A percentile compares a stretch with the other conserved stretches of the same genome.
Evolutionary conservation across 2,329 filamentous ascomycete genomes (phyloP).

Genomic region (Penicillium polonicum): DNA sequence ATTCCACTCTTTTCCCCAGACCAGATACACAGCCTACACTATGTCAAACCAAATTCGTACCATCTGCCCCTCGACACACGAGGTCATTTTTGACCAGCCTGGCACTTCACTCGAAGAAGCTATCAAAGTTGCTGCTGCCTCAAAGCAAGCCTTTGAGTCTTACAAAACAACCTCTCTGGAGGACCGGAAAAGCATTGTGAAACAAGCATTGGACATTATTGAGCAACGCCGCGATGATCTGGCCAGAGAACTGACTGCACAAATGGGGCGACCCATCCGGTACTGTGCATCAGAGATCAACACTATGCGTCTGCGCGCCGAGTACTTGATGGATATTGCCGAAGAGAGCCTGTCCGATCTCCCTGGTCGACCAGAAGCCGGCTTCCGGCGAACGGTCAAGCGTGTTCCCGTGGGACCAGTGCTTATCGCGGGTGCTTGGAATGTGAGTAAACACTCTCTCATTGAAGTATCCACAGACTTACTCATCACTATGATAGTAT

Average conservation of each 20-base stretch:
- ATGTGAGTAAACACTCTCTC: conserved; percentile 59
- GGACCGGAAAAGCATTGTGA: conserved; percentile 75
- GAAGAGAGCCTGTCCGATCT: conserved; percentile 75
- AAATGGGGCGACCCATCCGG: conserved; percentile 88
- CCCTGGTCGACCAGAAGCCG: conserved; percentile 75
- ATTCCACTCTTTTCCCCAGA: neutral
- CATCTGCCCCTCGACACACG: conserved; percentile 84
- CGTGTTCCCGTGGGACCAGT: conserved; percentile 84
- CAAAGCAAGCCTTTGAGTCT: conserved; percentile 35
- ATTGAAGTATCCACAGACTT: neutral
- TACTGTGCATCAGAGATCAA: conserved; percentile 78
- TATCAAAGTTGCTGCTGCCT: conserved; percentile 23
- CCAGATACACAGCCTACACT: neutral
- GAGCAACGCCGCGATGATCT: conserved; percentile 70
- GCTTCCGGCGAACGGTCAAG: conserved; percentile 82
- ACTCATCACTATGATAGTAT: conserved; percentile 58
- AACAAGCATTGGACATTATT: conserved; percentile 71
- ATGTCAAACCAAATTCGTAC: conserved; percentile 50
- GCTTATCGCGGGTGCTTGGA: conserved; percentile 87
- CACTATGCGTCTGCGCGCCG: conserved; percentile 76
- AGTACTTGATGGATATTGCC: conserved; percentile 80
- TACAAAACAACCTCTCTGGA: conserved; percentile 70
- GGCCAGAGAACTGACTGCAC: conserved; percentile 76
- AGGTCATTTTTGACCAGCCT: conserved; percentile 74
- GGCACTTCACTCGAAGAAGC: conserved; percentile 52